phyloP scores from a whole-genome alignment of 1,284 basidiomycete species.

The Bondarzewia mesenterica region DNA sequence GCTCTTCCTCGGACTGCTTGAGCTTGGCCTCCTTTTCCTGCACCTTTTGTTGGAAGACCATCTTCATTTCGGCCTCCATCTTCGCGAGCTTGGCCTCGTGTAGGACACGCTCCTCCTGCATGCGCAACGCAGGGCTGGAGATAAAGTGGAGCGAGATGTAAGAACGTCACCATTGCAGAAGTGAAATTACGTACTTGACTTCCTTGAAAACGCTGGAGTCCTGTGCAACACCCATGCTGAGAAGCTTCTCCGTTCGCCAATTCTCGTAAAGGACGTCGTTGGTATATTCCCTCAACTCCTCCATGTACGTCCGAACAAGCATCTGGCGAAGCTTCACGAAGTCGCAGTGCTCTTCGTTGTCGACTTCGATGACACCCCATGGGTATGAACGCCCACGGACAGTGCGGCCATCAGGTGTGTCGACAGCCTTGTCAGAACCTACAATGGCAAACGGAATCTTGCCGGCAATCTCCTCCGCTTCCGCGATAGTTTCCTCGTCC shows the following conservation, averaged over 20 bases:
- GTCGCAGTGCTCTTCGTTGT: conserved; percentile 97
- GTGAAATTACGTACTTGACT: conserved; percentile 70
- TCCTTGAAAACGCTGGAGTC: conserved; percentile 97
- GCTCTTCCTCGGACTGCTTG: conserved; percentile 96
- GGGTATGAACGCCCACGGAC: conserved; percentile 92
- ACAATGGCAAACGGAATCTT: conserved; percentile 98
- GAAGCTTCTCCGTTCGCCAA: conserved; percentile 90
- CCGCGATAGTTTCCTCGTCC: conserved; percentile 92
- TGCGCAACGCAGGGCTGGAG: conserved; percentile 81
- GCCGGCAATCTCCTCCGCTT: conserved; percentile 92
- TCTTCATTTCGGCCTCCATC: conserved; percentile 99
- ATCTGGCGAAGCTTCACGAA: conserved; percentile 98
- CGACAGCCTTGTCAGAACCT: conserved; percentile 79
- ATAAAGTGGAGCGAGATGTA: conserved; percentile 11
- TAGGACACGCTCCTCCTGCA: conserved; percentile 89
- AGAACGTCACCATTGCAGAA: conserved; percentile 2
- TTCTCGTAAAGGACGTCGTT: conserved; percentile 92
- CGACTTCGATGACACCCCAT: conserved; percentile 96
- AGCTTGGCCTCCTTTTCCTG: conserved; percentile 97
- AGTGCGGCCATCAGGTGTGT: conserved; percentile 77
- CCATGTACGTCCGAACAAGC: conserved; percentile 98
- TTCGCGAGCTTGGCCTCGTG: conserved; percentile 95
- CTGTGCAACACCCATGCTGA: conserved; percentile 93
- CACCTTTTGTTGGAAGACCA: conserved; percentile 99
- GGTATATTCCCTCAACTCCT: conserved; percentile 92